A percentile compares a stretch with the other conserved stretches of the same genome.
phyloP scores from a whole-genome alignment of 2,329 filamentous ascomycete genomes.

The Neospermospora avenae region DNA sequence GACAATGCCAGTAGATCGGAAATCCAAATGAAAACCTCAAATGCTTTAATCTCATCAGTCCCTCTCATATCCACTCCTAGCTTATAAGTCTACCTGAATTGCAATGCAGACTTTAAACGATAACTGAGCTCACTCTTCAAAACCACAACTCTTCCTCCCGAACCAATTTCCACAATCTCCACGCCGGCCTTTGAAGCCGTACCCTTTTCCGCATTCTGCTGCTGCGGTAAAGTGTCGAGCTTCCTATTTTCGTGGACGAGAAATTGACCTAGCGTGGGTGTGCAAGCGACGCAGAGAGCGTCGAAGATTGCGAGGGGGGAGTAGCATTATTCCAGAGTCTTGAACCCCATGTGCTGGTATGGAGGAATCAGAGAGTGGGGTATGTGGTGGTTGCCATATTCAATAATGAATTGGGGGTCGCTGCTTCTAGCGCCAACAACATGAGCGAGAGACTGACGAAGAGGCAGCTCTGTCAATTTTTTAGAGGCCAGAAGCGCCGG shows the following conservation, averaged over 20 bases:
- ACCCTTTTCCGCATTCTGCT: neutral
- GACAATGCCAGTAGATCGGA: too few relatives aligned
- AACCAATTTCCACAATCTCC: slow-evolving; percentile 14
- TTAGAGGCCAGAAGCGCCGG: neutral
- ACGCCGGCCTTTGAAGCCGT: neutral
- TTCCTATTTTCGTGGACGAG: slow-evolving; percentile 17
- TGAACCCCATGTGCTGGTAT: too few relatives aligned
- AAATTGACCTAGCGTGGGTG: slow-evolving; percentile 12
- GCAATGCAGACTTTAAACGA: slow-evolving; percentile 3
- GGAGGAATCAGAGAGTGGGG: neutral
- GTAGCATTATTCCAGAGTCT: too few relatives aligned
- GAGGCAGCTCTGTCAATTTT: neutral
- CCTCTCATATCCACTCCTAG: too few relatives aligned
- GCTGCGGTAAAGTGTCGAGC: slow-evolving; percentile 9
- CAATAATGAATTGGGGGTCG: too few relatives aligned
- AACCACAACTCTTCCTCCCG: slow-evolving; percentile 5
- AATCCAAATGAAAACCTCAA: too few relatives aligned
- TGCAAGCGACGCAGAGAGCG: slow-evolving; percentile 9
- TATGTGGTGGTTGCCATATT: too few relatives aligned
- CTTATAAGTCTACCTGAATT: too few relatives aligned
- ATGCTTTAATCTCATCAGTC: too few relatives aligned
- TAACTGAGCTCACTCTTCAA: slow-evolving; percentile 19
- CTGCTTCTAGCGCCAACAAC: neutral
- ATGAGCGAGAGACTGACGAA: neutral
- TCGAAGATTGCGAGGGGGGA: slow-evolving; percentile 9